Evolutionary conservation across 768 basidiomycete genomes (phyloP).

Genomic region (Cystobasidium onofrii): DNA sequence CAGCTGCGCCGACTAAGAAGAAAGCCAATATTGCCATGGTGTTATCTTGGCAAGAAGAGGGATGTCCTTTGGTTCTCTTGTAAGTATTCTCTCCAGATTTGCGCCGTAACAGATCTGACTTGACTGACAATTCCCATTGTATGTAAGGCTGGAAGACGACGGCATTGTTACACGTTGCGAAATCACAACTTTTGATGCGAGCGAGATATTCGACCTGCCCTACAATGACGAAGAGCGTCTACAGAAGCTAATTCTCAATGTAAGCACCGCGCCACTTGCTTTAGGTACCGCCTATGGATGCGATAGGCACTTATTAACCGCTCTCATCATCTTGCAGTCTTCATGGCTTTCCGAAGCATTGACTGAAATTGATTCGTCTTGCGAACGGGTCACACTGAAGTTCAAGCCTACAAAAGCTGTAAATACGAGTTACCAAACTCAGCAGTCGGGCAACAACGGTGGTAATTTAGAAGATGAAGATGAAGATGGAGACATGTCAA

Average conservation of each 20-base stretch:
- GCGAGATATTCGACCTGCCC: slow-evolving; percentile 67
- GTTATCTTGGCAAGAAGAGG: slow-evolving; percentile 36
- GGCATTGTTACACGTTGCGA: slow-evolving; percentile 83
- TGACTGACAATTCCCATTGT: neutral
- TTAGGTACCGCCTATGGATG: too few species aligned
- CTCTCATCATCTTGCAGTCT: too few species aligned
- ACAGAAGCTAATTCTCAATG: slow-evolving; percentile 78
- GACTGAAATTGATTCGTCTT: slow-evolving; percentile 80
- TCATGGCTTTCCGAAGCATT: slow-evolving; percentile 91
- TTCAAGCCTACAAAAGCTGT: slow-evolving; percentile 51
- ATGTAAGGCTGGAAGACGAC: slow-evolving; percentile 51
- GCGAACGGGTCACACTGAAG: slow-evolving; percentile 73
- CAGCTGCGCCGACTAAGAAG: slow-evolving; percentile 13
- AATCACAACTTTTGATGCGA: slow-evolving; percentile 73
- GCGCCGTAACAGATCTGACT: neutral
- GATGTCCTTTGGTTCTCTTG: slow-evolving; percentile 40
- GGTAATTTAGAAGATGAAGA: slow-evolving; percentile 68
- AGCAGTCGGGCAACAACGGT: slow-evolving; percentile 27
- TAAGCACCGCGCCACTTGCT: too few species aligned
- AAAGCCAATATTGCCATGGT: slow-evolving; percentile 36
- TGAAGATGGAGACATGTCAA: slow-evolving; percentile 72
- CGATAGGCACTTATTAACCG: too few species aligned
- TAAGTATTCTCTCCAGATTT: slow-evolving; percentile 11
- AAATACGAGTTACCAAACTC: slow-evolving; percentile 31
- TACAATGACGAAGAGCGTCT: slow-evolving; percentile 66